phyloP scores from a whole-genome alignment of 306 rosid genomes.

The Comarum palustre region DNA sequence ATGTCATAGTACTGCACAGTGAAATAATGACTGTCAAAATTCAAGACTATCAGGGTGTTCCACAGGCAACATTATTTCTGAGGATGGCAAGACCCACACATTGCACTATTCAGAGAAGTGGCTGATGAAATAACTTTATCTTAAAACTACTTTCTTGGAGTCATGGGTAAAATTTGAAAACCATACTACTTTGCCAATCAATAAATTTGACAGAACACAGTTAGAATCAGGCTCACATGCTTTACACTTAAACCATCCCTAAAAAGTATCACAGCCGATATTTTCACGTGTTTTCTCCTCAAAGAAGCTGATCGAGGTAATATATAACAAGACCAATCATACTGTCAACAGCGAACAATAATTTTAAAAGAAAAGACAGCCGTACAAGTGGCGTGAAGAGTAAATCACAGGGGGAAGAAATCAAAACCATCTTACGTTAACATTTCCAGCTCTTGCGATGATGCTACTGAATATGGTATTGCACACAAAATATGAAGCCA shows the following conservation, averaged over 20 bases:
- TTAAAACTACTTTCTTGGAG: not conserved
- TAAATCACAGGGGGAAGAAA: constrained; percentile 22
- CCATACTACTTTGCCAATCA: not conserved
- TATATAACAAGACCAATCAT: constrained; percentile 5
- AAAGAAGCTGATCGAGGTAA: not conserved
- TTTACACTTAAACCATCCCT: not conserved
- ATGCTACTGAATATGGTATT: constrained; percentile 75
- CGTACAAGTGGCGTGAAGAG: not conserved
- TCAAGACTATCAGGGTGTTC: constrained; percentile 1
- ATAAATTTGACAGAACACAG: not conserved
- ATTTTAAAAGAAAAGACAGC: not conserved
- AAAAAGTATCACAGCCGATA: not conserved
- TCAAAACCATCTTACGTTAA: constrained; percentile 51
- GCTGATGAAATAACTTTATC: not conserved
- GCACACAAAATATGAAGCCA: constrained; percentile 76
- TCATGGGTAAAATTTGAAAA: not conserved
- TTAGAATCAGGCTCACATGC: not conserved
- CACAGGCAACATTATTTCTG: not conserved
- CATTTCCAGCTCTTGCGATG: constrained; percentile 62
- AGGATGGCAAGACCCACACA: constrained; percentile 6
- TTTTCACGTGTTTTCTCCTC: not conserved
- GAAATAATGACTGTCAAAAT: constrained; percentile 30
- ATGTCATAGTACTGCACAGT: constrained; percentile 87
- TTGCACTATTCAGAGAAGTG: not conserved
- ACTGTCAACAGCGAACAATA: not conserved